Evolutionary conservation across 345 rosid genomes (phyloP).

Genomic region (Moricandia moricandioides): DNA sequence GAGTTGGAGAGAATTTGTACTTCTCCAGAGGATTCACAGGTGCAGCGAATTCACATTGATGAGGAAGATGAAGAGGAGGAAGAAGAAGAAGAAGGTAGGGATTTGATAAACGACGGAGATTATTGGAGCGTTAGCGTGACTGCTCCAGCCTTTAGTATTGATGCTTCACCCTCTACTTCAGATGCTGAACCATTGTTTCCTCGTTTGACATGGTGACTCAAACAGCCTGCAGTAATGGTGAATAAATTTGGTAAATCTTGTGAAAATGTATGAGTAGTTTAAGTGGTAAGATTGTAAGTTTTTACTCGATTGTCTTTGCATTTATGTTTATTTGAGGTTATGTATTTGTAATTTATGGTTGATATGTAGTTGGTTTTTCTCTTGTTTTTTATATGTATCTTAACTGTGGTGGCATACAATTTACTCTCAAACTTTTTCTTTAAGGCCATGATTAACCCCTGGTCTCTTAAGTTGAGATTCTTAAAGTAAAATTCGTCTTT

Average conservation of each 20-base stretch:
- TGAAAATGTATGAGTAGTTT: too few relatives aligned
- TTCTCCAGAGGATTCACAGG: constrained; percentile 1
- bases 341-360: too few relatives aligned
- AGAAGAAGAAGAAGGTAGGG: constrained; percentile 2
- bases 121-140: background rate
- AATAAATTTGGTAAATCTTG: background rate
- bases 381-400: too few relatives aligned
- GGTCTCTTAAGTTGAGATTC: too few relatives aligned
- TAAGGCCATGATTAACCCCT: too few relatives aligned
- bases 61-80: background rate
- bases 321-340: too few relatives aligned
- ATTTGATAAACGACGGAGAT: background rate
- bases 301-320: too few relatives aligned
- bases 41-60: background rate
- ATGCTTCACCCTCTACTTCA: background rate
- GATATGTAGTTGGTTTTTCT: too few relatives aligned
- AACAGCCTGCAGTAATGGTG: background rate
- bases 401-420: too few relatives aligned
- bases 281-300: too few relatives aligned
- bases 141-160: constrained; percentile 7
- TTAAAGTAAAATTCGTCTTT: too few relatives aligned
- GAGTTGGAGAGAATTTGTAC: constrained; percentile 40
- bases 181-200: constrained; percentile 30
- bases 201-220: constrained; percentile 15
- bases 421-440: too few relatives aligned